These are phyloP conservation scores for Stentor coeruleus DNA, from an alignment of 73 alveolate species.

Conservation along the genomic window DNA sequence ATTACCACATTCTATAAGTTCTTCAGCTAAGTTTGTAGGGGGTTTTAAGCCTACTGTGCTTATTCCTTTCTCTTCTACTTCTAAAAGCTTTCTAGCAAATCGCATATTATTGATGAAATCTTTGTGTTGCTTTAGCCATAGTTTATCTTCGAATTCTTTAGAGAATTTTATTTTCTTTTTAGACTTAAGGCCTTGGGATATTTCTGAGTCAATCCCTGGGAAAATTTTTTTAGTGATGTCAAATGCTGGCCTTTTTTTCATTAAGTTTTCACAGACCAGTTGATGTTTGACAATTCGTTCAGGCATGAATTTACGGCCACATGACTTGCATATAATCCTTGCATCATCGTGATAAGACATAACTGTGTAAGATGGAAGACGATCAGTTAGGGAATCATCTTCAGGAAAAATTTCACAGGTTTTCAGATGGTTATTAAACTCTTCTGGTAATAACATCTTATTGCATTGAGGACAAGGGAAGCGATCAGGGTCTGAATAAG, in stretches of 20 bases:
- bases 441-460: not conserved
- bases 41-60: slow-evolving; percentile 10
- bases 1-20: slow-evolving; percentile 45
- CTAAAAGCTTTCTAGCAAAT: not conserved
- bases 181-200: not conserved
- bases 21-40: slow-evolving; percentile 29
- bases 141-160: not conserved
- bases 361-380: not conserved
- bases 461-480: slow-evolving; percentile 11
- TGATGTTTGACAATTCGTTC: slow-evolving; percentile 48
- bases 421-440: not conserved
- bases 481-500: too few species aligned
- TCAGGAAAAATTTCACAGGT: not conserved
- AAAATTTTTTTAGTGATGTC: slow-evolving; percentile 2
- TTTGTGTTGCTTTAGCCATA: not conserved
- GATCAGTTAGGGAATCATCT: not conserved
- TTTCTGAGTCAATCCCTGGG: not conserved
- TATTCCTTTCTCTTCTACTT: not conserved
- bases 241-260: not conserved
- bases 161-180: not conserved
- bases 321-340: slow-evolving; percentile 36
- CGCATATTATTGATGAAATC: not conserved
- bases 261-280: slow-evolving; percentile 25
- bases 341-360: slow-evolving; percentile 19
- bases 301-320: slow-evolving; percentile 46